phyloP scores from a whole-genome alignment of 768 basidiomycete genomes.

The Cystofilobasidium macerans region DNA sequence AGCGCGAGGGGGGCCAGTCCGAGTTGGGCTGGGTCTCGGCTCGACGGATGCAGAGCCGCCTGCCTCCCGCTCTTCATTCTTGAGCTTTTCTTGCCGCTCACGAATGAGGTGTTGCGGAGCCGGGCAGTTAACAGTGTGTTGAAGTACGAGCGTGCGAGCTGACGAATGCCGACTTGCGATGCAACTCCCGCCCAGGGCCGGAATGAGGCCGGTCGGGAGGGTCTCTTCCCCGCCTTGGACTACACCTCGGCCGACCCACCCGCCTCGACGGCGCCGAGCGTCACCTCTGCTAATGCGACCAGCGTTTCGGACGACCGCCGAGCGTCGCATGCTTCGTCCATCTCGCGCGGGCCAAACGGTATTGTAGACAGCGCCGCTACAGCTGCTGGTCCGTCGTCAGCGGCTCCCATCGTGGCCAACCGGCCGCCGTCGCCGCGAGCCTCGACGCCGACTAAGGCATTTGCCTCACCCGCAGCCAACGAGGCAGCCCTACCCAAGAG shows the following conservation, averaged over 20 bases:
- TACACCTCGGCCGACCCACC: slow-evolving; percentile 55
- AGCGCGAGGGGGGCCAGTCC: too few species aligned
- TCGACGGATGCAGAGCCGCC: too few species aligned
- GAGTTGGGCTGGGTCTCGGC: too few species aligned
- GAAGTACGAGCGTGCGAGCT: too few species aligned
- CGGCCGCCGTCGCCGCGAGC: not conserved
- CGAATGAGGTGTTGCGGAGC: too few species aligned
- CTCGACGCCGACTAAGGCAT: not conserved
- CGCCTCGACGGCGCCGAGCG: not conserved
- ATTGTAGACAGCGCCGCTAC: not conserved
- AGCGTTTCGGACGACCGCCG: not conserved
- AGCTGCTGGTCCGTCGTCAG: too few species aligned
- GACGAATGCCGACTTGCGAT: too few species aligned
- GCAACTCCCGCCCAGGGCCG: slow-evolving; percentile 51
- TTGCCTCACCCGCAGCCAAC: not conserved
- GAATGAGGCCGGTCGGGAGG: slow-evolving; percentile 67
- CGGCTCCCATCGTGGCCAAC: too few species aligned
- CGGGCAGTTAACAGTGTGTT: too few species aligned
- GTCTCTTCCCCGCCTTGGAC: slow-evolving; percentile 70
- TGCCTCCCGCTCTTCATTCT: too few species aligned
- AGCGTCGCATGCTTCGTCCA: not conserved
- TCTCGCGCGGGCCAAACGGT: not conserved
- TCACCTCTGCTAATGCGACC: not conserved
- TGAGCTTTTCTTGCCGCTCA: too few species aligned
- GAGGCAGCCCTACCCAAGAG: not conserved